These are phyloP conservation scores for Termitomyces sp. DNA, from an alignment of 768 basidiomycete species.

Conservation along the genomic window DNA sequence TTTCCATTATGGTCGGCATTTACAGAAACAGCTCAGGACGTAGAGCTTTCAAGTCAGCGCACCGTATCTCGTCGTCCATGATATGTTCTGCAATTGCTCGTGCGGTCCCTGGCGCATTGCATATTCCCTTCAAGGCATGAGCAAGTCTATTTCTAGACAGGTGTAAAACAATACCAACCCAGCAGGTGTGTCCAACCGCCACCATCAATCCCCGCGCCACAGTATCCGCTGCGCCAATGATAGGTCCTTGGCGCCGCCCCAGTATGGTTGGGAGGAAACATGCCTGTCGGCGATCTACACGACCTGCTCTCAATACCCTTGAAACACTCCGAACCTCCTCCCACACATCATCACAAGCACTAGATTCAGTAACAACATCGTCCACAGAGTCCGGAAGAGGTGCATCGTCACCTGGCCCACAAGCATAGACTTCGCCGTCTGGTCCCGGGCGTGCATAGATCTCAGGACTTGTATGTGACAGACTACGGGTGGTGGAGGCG, in stretches of 20 bases:
- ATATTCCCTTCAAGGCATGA: constrained; percentile 54
- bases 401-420: constrained; percentile 74
- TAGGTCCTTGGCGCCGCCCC: constrained; percentile 54
- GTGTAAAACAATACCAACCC: constrained; percentile 45
- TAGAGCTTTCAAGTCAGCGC: constrained; percentile 49
- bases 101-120: constrained; percentile 83
- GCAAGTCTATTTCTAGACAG: background rate
- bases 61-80: constrained; percentile 59
- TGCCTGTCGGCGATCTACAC: constrained; percentile 52
- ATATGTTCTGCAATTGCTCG: constrained; percentile 67
- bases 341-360: constrained; percentile 52
- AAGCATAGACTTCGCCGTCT: constrained; percentile 68
- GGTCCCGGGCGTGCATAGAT: constrained; percentile 73
- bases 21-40: constrained; percentile 36
- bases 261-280: constrained; percentile 74
- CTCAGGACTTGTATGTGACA: constrained; percentile 47
- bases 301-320: constrained; percentile 48
- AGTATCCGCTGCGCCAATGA: constrained; percentile 58
- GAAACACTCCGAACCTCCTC: constrained; percentile 61
- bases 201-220: constrained; percentile 64
- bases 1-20: background rate
- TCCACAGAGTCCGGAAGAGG: constrained; percentile 69
- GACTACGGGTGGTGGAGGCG: background rate
- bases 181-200: constrained; percentile 77
- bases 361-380: constrained; percentile 55